Evolutionary conservation across 1,284 basidiomycete genomes (phyloP).

Genomic region (Xanthoconium separans): DNA sequence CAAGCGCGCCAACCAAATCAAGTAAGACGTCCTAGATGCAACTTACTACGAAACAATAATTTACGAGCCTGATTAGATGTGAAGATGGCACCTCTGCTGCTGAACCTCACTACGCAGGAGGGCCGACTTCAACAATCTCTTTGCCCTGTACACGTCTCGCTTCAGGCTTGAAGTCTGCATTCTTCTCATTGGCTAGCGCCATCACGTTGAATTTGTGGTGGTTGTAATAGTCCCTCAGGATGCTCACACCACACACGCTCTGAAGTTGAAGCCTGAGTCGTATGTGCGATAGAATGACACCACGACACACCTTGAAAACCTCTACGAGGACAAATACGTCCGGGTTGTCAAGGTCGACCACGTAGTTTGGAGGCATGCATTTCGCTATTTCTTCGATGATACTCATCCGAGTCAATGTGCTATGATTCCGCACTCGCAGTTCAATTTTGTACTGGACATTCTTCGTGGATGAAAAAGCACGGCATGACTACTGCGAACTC

Average conservation of each 20-base stretch:
- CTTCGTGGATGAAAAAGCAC: neutral
- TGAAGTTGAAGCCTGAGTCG: constrained; percentile 28
- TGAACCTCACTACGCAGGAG: neutral
- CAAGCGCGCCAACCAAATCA: constrained; percentile 11
- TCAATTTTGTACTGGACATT: constrained; percentile 73
- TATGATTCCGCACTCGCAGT: constrained; percentile 70
- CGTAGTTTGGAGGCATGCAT: constrained; percentile 64
- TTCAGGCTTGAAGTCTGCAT: constrained; percentile 24
- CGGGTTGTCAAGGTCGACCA: constrained; percentile 64
- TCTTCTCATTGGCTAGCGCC: constrained; percentile 51
- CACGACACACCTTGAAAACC: constrained; percentile 66
- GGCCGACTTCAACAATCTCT: neutral
- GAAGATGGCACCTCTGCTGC: no score
- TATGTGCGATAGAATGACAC: neutral
- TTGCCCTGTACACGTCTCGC: constrained; percentile 29
- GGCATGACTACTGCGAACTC: neutral
- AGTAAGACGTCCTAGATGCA: neutral
- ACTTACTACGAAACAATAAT: no score
- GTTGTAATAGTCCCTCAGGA: constrained; percentile 69
- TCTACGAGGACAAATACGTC: constrained; percentile 75
- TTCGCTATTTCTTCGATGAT: constrained; percentile 67
- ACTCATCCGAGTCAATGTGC: constrained; percentile 52
- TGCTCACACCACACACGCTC: constrained; percentile 70
- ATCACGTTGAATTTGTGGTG: constrained; percentile 74
- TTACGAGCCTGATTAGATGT: no score